Base-by-base conservation (phyloP, 2,329 filamentous ascomycete species). In the Pseudonectria buxi region DNA sequence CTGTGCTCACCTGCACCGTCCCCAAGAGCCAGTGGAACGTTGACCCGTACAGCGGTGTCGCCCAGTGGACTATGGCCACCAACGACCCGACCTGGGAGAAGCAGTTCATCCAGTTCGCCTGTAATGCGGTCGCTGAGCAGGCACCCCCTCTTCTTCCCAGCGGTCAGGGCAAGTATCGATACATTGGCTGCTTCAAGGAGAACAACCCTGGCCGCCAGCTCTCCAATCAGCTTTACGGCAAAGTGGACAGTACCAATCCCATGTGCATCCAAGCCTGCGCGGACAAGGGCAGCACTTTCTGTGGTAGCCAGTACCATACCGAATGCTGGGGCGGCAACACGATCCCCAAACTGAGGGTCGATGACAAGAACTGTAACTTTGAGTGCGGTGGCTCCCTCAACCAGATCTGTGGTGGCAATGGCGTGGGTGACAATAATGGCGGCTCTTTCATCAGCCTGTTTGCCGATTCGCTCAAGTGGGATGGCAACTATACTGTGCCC, bases 21-120 rank as follows among this genome's bases (percentile, higher is more conserved):
- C 73, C 74, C 7, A 75, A 76, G 50, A 61, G 63, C 1, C 74
- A 78, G 43, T 73, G 74, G 62, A 78, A 80, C 44, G 55, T 65
- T 2, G 62, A 72, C n/a, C 52, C 68, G 0, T 75, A 71, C 41
- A 59, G 57, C 4, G 68, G 68, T 3, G 58, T 54, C 0, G 71
- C 72, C 0, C 50, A 58, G 3, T 78, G 74, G 75, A 75, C 69
- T 0, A 64, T 78, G 49, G 78, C 78, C 51, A 70, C 69, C 29
- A 72, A 75, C 34, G 74, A 77, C 37, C 66, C 68, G 0, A 53
- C 49, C 2, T 63, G 70, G 33, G 69, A 65, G 16, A 78, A 77
- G 57, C 69, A 73, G 32, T 56, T 58, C 7, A 64, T 78, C 6
- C 55, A 68, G 10, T 78, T 78, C 41, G 51, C 51, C 30, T 78